Evolutionary conservation across 2,329 filamentous ascomycete species (phyloP), one percentile per base, ranked within the genome.

Genomic region (Periconia sp.): DNA sequence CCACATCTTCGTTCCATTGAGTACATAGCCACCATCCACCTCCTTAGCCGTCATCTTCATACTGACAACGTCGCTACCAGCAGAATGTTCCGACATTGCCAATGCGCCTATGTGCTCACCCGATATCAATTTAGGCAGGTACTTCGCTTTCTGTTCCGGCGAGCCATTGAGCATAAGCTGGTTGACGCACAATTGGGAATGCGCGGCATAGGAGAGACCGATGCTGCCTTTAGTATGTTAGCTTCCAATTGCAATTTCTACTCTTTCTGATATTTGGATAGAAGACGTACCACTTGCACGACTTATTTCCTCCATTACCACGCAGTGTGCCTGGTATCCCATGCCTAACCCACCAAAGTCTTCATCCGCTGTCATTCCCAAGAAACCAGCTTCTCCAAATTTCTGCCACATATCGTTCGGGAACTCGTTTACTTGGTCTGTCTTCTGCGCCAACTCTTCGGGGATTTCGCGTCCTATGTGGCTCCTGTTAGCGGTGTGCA

Each of bases 1-100:
- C 92, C 92, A 99, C 92, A 97, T 96, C 79, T 99, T 96, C 48
- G 86, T 89, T 22, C 92, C 92, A 63, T 92, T 90, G 41, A 99
- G 76, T 15, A 92, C 50, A 69, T 88, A 96, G 19, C 92, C 92
- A 24, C 91, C 92, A 59, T 94, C 88, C 9, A 89, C 88, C 52
- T 82, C 78, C 66, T 83, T 87, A 0, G 92, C 92, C 3, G 83
- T 86, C 31, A 86, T 95, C 68, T 92, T 89, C 92, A 97, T 97
- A 71, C 87, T 89, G 19, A 99, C 92, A 3, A 99, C 92, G 72
- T 99, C 92, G 56, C 87, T 92, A 11, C 92, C 92, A 1, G 92
- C 86, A 5, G 88, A 89, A 50, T 92, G 88, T 73, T 99, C 92
- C 18, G 87, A 92, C 94, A 99, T 99, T 41, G 92, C 92, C 63